Conservation (phyloP, 139 green algal species). For the Volvox africanus region DNA sequence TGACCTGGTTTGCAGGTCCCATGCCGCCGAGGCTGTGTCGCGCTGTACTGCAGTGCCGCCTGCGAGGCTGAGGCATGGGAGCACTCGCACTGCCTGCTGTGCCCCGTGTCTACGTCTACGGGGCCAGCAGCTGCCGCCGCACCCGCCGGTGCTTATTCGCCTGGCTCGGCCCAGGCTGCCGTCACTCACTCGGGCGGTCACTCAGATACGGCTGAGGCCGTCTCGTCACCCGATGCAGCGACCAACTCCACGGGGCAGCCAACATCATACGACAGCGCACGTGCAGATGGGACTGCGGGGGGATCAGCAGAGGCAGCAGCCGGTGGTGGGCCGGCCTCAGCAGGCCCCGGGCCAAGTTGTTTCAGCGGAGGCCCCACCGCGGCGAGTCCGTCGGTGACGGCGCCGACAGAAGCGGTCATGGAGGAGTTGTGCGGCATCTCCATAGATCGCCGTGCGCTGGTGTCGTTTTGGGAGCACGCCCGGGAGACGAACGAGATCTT, state of each 20-base stretch:
- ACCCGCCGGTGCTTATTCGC: background rate
- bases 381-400: background rate
- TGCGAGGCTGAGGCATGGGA: conserved; percentile 72
- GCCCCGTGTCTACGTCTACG: conserved; percentile 35
- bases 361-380: background rate
- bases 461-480: conserved; percentile 73
- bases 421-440: conserved; percentile 38
- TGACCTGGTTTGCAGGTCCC: conserved; percentile 52
- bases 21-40: conserved; percentile 65
- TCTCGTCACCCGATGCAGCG: too few species aligned
- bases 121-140: background rate
- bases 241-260: too few species aligned
- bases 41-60: conserved; percentile 64
- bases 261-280: too few species aligned
- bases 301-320: background rate
- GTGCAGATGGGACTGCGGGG: background rate
- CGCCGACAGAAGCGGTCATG: background rate
- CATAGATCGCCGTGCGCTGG: conserved; percentile 52
- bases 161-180: too few species aligned
- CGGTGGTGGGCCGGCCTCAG: background rate
- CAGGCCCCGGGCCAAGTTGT: too few species aligned
- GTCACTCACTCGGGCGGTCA: too few species aligned
- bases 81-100: conserved; percentile 72
- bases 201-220: too few species aligned
- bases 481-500: conserved; percentile 85